Conservation (phyloP, 2,329 filamentous ascomycete species). For the Exophiala dermatitidis region DNA sequence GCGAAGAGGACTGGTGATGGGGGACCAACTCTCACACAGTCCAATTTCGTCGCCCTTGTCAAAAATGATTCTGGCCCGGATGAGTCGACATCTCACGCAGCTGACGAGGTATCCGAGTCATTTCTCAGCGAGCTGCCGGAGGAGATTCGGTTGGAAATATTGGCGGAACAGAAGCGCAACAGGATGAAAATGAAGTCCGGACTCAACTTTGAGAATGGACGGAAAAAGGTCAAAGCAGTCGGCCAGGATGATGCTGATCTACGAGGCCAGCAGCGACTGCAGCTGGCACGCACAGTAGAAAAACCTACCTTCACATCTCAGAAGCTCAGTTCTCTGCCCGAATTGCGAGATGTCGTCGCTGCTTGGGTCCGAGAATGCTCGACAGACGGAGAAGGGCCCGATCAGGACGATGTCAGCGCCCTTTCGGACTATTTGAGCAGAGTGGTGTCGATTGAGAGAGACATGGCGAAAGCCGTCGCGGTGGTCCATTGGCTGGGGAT, state of each 20-base stretch:
- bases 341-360: conserved; percentile 66
- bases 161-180: conserved; percentile 62
- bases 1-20: conserved; percentile 48
- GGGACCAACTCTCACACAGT: conserved; percentile 60
- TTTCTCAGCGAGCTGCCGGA: conserved; percentile 79
- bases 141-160: conserved; percentile 68
- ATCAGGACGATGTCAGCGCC: conserved; percentile 67
- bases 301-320: conserved; percentile 57
- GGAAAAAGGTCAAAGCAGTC: conserved; percentile 26
- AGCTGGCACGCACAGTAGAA: conserved; percentile 44
- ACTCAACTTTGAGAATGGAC: conserved; percentile 37
- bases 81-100: conserved; percentile 25
- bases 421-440: conserved; percentile 64
- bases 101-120: conserved; percentile 52
- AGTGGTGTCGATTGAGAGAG: conserved; percentile 67
- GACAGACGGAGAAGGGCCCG: conserved; percentile 72
- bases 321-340: conserved; percentile 48
- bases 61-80: conserved; percentile 16
- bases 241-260: conserved; percentile 9
- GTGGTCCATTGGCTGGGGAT: conserved; percentile 59
- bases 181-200: conserved; percentile 53
- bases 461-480: conserved; percentile 66
- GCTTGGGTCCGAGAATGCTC: conserved; percentile 69
- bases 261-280: conserved; percentile 35
- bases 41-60: conserved; percentile 55